Evolutionary conservation across 73 alveolate genomes (phyloP).

Genomic region (Symbiodinium pilosum): DNA sequence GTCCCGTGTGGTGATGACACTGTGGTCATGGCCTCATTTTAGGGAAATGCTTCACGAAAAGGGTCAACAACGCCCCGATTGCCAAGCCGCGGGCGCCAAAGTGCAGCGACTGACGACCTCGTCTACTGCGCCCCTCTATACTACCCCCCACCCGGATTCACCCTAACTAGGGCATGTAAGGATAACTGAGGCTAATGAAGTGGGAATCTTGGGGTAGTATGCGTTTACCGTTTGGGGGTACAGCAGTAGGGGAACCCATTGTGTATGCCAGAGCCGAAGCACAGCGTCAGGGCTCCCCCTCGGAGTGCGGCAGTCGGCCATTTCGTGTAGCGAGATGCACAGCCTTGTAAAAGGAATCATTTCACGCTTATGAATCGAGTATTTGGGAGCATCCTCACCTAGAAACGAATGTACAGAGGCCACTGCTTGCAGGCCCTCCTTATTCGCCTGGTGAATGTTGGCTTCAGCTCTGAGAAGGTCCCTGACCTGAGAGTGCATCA

Average conservation of each 20-base stretch:
- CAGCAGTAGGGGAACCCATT: too few species aligned
- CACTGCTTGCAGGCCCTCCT: conserved; percentile 52
- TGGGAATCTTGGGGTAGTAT: too few species aligned
- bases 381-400: neutral
- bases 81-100: conserved; percentile 50
- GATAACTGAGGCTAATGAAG: too few species aligned
- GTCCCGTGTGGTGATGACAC: conserved; percentile 17
- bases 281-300: neutral
- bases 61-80: neutral
- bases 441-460: conserved; percentile 19
- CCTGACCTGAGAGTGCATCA: conserved; percentile 15
- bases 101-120: conserved; percentile 58
- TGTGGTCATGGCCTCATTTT: conserved; percentile 29
- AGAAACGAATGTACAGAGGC: too few species aligned
- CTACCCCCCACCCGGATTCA: too few species aligned
- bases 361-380: neutral
- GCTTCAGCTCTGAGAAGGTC: conserved; percentile 60
- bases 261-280: neutral
- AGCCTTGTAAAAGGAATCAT: neutral
- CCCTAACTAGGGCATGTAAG: neutral
- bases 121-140: too few species aligned
- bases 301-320: conserved; percentile 29
- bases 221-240: too few species aligned
- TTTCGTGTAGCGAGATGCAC: conserved; percentile 73
- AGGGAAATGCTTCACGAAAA: neutral